Evolutionary conservation across 2,329 filamentous ascomycete species (phyloP).

Genomic region (Myriosclerotinia curreyana): DNA sequence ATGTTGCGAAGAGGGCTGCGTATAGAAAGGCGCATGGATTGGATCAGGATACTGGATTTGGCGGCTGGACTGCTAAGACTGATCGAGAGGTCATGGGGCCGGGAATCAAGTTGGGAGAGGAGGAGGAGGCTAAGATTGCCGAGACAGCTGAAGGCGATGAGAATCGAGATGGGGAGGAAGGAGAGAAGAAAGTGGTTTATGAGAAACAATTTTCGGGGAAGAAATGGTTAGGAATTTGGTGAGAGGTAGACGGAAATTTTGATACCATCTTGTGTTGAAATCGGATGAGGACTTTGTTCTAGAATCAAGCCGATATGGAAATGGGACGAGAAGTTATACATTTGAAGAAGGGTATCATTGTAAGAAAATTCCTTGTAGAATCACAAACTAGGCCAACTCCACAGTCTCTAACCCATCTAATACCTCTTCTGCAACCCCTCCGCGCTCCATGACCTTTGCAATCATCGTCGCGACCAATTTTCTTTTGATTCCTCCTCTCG

Average conservation of each 20-base stretch:
- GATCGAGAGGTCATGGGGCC: conserved; percentile 39
- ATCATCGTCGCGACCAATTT: conserved; percentile 70
- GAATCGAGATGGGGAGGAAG: conserved; percentile 29
- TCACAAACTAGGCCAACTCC: conserved; percentile 54
- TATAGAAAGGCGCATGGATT: conserved; percentile 85
- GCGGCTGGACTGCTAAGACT: conserved; percentile 46
- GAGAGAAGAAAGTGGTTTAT: conserved; percentile 40
- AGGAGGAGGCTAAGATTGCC: conserved; percentile 6
- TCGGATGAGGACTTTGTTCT: neutral
- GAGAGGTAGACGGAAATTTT: conserved; percentile 23
- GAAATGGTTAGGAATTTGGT: conserved; percentile 86
- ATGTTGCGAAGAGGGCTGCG: conserved; percentile 80
- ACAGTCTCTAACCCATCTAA: conserved; percentile 76
- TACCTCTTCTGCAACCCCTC: conserved; percentile 82
- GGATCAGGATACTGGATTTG: conserved; percentile 59
- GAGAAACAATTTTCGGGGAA: conserved; percentile 57
- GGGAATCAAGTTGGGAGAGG: conserved; percentile 34
- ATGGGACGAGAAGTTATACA: conserved; percentile 7
- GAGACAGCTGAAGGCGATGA: conserved; percentile 11
- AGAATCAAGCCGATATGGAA: neutral
- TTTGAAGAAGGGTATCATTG: conserved; percentile 23
- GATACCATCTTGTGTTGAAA: neutral
- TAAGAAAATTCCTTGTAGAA: conserved; percentile 22
- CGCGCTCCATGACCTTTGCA: conserved; percentile 69
- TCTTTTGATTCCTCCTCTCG: conserved; percentile 78